Conservation (phyloP, 2,329 filamentous ascomycete genomes). For the Arthrinium phaeospermum region DNA sequence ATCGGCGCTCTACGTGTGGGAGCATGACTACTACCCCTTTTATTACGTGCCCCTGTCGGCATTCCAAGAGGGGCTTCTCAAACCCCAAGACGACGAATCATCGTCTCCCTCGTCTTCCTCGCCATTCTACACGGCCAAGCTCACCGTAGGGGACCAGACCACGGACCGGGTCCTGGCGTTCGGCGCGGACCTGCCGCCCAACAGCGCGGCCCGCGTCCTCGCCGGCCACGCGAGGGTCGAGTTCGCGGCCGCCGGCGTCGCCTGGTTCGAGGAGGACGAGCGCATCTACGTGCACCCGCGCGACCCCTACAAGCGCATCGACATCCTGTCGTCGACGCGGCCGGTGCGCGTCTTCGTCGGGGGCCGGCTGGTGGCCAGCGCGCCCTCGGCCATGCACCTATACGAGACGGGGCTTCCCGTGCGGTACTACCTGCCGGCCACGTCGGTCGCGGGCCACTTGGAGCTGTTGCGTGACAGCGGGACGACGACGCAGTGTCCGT, state of each 20-base stretch:
- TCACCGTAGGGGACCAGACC: slow-evolving; percentile 9
- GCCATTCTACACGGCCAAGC: not conserved
- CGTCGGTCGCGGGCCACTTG: slow-evolving; percentile 46
- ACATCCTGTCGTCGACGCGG: slow-evolving; percentile 62
- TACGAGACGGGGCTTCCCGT: slow-evolving; percentile 65
- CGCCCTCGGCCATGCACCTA: slow-evolving; percentile 59
- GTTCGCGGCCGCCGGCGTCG: slow-evolving; percentile 33
- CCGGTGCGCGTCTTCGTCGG: slow-evolving; percentile 50
- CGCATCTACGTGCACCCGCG: slow-evolving; percentile 68
- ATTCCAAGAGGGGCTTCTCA: slow-evolving; percentile 27
- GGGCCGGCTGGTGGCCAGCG: slow-evolving; percentile 41
- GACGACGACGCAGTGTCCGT: slow-evolving; percentile 65
- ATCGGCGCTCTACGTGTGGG: slow-evolving; percentile 43
- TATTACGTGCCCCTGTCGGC: slow-evolving; percentile 39
- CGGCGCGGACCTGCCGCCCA: slow-evolving; percentile 22
- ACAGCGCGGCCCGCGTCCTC: slow-evolving; percentile 24
- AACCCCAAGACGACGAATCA: not conserved
- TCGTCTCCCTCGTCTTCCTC: not conserved
- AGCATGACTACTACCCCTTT: slow-evolving; percentile 41
- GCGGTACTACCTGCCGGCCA: slow-evolving; percentile 64
- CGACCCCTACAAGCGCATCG: slow-evolving; percentile 70
- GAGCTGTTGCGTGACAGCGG: slow-evolving; percentile 53
- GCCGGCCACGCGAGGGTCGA: slow-evolving; percentile 32
- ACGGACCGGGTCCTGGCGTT: slow-evolving; percentile 35
- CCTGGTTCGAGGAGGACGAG: slow-evolving; percentile 62